Evolutionary conservation across 2,329 filamentous ascomycete species (phyloP).

Genomic region (Cordyceps militaris): DNA sequence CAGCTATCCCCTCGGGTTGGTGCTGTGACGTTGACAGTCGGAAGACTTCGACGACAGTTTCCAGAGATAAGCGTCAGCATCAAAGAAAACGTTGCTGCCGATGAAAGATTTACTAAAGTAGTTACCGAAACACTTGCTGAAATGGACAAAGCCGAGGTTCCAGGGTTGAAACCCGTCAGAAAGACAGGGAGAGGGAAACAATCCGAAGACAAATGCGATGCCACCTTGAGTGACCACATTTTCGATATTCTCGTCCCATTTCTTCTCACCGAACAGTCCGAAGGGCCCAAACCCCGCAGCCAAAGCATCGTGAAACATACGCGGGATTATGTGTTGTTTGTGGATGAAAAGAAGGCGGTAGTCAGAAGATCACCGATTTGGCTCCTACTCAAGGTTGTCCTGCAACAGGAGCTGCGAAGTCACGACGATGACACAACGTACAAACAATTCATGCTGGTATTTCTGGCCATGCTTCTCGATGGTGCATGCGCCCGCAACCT

Average conservation of each 20-base stretch:
- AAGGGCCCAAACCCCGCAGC: not conserved
- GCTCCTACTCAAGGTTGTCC: slow-evolving; percentile 43
- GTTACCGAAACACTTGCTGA: not conserved
- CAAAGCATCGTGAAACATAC: slow-evolving; percentile 4
- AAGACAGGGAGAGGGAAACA: not conserved
- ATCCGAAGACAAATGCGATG: not conserved
- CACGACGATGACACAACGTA: slow-evolving; percentile 25
- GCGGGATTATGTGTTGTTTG: not conserved
- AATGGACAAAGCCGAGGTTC: not conserved
- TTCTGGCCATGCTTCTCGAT: slow-evolving; percentile 33
- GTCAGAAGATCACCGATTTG: slow-evolving; percentile 40
- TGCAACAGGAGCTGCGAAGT: slow-evolving; percentile 30
- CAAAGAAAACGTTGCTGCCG: not conserved
- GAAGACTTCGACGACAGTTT: not conserved
- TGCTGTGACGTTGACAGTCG: not conserved
- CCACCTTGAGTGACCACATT: not conserved
- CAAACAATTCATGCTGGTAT: slow-evolving; percentile 44
- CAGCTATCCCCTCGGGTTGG: not conserved
- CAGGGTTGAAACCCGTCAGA: not conserved
- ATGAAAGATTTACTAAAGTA: not conserved
- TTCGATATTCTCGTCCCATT: not conserved
- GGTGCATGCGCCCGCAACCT: slow-evolving; percentile 13
- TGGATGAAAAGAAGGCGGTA: not conserved
- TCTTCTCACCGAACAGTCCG: not conserved
- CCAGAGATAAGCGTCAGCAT: not conserved